Base-by-base conservation (phyloP, 1,284 basidiomycete genomes). In the Ceratobasidium sp. region DNA sequence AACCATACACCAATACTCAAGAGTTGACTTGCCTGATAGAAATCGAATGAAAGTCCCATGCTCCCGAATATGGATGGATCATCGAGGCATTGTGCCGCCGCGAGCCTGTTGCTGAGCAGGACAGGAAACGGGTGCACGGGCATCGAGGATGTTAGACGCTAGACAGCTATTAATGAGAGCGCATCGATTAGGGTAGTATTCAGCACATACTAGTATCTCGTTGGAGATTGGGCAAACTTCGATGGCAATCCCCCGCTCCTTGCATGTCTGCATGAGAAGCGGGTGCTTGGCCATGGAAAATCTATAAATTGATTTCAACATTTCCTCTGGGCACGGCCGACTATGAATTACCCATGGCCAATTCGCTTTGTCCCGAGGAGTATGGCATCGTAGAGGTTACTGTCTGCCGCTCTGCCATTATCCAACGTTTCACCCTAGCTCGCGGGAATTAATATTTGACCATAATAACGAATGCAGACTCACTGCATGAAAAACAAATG, bases 401-500 rank as follows among this genome's bases (percentile, higher is more conserved):
- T 60, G 42, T 60, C 67, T 23, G 23, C 30, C 8, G 11, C 67
- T 33, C 67, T 54, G 2, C 67, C 67, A 28, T 70, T 54, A n/a
- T 70, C 66, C 16, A 69, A 46, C 6, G 53, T 69, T 28, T 46
- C 53, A 9, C 51, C 53, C 66, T 56, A 46, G 8, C 14, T 11
- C 16, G 2, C 18, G 5, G 53, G 8, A 89, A 77, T 75, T 90
- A 88, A 74, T 88, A 90, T 1, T 44, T 87, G 82, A 28, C 86
- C 87, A 33, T 91, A 79, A 23, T 36, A 36, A 36, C 3, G 33
- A 18, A 30, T 7, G 25, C 3, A 11, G 25, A 53, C 21, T 30
- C 30, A 62, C 66, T 0, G 89, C 91, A 77, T 93, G 92, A 75
- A 92, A 87, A 59, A 93, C 84, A 78, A 91, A 92, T 0, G 92